Evolutionary conservation across 257 asterid species (phyloP).

Genomic region (Solanum clarkiae): DNA sequence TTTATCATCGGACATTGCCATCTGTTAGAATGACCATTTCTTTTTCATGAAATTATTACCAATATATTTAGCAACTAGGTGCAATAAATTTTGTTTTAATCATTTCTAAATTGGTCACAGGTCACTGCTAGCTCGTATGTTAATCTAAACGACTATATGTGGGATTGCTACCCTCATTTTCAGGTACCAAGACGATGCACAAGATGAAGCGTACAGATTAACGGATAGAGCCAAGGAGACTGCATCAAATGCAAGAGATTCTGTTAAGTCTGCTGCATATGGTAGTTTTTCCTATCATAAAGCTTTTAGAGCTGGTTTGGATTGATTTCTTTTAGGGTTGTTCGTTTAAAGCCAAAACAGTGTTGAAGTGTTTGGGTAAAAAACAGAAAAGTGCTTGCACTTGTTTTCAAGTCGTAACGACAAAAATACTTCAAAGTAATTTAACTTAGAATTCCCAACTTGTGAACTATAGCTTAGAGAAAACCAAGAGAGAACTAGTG

Average conservation of each 20-base stretch:
- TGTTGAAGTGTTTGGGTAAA: no score
- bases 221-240: constrained; percentile 26
- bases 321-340: no score
- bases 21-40: neutral
- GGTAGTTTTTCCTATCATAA: constrained; percentile 10
- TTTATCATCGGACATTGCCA: neutral
- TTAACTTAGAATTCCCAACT: neutral
- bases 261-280: constrained; percentile 31
- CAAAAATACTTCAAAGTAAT: no score
- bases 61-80: neutral
- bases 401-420: neutral
- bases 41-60: neutral
- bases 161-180: neutral
- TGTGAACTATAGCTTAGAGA: no score
- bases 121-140: neutral
- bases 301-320: no score
- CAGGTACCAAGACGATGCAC: constrained; percentile 9
- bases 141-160: neutral
- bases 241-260: constrained; percentile 28
- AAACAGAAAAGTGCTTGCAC: neutral
- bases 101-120: neutral
- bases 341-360: no score
- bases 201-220: constrained; percentile 14
- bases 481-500: neutral
- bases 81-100: neutral